Base-by-base conservation (phyloP, 2,329 filamentous ascomycete genomes). In the Dactylellina parvicollis region DNA sequence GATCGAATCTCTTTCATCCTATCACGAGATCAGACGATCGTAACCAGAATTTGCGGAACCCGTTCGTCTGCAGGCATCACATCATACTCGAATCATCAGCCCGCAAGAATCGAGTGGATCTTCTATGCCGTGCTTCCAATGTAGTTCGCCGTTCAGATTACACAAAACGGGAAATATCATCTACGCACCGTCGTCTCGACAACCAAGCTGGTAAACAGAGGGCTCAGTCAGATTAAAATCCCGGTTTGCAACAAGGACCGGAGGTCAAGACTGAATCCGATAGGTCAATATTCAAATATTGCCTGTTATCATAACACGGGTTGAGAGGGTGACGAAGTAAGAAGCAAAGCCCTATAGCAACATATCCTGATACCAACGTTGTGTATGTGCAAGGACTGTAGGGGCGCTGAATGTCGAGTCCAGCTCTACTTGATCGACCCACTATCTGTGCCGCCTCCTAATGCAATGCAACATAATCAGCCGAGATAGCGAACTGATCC, bases 381-480 rank as follows among this genome's bases (percentile, higher is more conserved):
- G 4, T 10, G n/a, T 10, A 42, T 42, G 4, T 7, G 8, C 36
- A 32, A 9, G 12, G 34, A 14, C 4, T 38, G 12, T 18, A 44
- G 16, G 40, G 40, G 20, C 34, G n/a, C 34, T 20, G n/a, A 8
- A 32, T 34, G 10, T 52, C 10, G 47, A 34, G 14, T 52, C 24
- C 16, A 16, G 16, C 22, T 14, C 20, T 52, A 24, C 12, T 10
- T 14, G 5, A 26, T 30, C 28, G 4, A 20, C 22, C 40, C 5
- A 40, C 18, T 16, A 61, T 28, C 44, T 18, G 52, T 32, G 60
- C 49, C 28, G 40, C 40, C 38, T 49, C 49, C 38, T 22, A 57
- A 57, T 67, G 64, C 54, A 61, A 69, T 60, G 54, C 54, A 69
- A 69, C 54, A 34, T 50, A 42, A 12, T 12, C 8, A 16, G 22